A percentile compares a stretch with the other conserved stretches of the same genome.
These are phyloP conservation scores for Achlya hypogyna DNA, from an alignment of 352 stramenopile species.

Conservation along the genomic window DNA sequence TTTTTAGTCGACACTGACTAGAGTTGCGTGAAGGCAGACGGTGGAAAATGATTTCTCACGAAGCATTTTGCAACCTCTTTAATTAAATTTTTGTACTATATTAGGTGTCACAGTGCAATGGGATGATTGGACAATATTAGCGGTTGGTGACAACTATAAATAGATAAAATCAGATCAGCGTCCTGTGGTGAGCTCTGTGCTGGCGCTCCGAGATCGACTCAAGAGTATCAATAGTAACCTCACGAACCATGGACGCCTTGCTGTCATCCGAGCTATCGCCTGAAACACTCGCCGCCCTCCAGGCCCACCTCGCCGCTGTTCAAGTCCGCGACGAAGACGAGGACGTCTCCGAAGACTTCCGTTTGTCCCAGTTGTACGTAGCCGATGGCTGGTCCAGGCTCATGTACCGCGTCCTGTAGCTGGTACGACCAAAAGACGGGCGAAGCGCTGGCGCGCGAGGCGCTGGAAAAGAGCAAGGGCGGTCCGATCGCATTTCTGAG, in stretches of 20 bases:
- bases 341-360: constrained; percentile 18
- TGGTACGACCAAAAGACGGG: constrained; percentile 20
- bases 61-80: not conserved
- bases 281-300: constrained; percentile 14
- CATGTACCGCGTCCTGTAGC: constrained; percentile 14
- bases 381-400: not conserved
- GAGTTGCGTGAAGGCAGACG: too few species aligned
- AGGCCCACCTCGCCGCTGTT: constrained; percentile 11
- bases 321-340: constrained; percentile 11
- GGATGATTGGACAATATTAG: not conserved
- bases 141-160: not conserved
- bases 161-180: not conserved
- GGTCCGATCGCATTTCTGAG: constrained; percentile 18
- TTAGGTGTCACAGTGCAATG: not conserved
- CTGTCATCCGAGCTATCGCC: not conserved
- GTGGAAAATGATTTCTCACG: not conserved
- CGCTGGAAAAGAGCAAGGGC: constrained; percentile 18
- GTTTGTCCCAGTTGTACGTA: constrained; percentile 19
- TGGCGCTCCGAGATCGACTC: not conserved
- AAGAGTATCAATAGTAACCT: not conserved
- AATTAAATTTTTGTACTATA: not conserved
- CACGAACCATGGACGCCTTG: not conserved
- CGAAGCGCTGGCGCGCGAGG: constrained; percentile 9
- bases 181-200: not conserved
- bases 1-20: too few species aligned